A percentile compares a stretch with the other conserved stretches of the same genome.
These are phyloP conservation scores for Cystofilobasidium macerans DNA, from an alignment of 768 basidiomycete genomes.

Conservation along the genomic window DNA sequence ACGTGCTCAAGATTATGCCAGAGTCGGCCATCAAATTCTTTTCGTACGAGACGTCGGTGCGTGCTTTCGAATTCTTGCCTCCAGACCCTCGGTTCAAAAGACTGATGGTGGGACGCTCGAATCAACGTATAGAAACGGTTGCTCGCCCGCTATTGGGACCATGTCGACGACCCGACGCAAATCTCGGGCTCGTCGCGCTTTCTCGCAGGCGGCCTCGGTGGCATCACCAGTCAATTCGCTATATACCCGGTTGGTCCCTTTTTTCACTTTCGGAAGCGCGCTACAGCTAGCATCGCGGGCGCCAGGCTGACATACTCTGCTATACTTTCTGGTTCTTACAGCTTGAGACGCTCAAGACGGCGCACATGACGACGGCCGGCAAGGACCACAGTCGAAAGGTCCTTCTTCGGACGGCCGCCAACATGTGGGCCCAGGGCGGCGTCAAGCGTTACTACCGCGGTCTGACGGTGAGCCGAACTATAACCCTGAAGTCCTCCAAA, in stretches of 20 bases:
- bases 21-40: constrained; percentile 99
- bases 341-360: constrained; percentile 88
- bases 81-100: too few relatives aligned
- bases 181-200: constrained; percentile 89
- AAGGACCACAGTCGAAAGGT: constrained; percentile 40
- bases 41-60: constrained; percentile 79
- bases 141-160: constrained; percentile 83
- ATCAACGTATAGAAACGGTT: constrained; percentile 98
- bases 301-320: too few relatives aligned
- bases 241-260: constrained; percentile 24
- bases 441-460: constrained; percentile 82
- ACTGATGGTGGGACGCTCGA: too few relatives aligned
- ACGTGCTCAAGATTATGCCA: constrained; percentile 45
- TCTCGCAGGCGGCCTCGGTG: constrained; percentile 88
- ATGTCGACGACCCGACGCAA: constrained; percentile 74
- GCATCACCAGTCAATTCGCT: constrained; percentile 73
- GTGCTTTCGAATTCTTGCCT: too few relatives aligned
- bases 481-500: background rate
- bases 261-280: constrained; percentile 17
- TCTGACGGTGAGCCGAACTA: constrained; percentile 54
- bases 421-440: constrained; percentile 69
- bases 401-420: constrained; percentile 50
- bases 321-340: constrained; percentile 11
- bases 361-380: constrained; percentile 86
- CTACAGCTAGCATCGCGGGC: too few relatives aligned